Percentiles rank a stretch among this genome's conserved stretches.
Conservation (phyloP, 768 basidiomycete species). For the Serendipita sp. region DNA sequence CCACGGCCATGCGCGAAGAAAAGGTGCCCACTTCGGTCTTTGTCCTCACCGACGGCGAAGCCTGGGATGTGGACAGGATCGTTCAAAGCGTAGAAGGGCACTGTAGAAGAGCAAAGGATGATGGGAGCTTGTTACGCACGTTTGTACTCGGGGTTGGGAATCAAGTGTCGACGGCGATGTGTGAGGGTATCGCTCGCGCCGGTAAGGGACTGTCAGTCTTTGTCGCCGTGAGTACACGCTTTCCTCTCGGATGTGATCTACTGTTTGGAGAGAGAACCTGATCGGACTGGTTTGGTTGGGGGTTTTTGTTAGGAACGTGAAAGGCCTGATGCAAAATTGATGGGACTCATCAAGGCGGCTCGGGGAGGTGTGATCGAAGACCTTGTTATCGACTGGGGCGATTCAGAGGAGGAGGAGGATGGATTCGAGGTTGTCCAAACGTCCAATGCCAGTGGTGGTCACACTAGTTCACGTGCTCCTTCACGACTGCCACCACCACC, state of each 20-base stretch:
- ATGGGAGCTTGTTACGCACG: constrained; percentile 22
- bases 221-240: background rate
- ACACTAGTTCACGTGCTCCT: background rate
- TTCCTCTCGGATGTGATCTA: background rate
- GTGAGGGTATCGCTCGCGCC: too few species aligned
- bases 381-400: constrained; percentile 8
- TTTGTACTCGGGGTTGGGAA: constrained; percentile 45
- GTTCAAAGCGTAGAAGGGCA: background rate
- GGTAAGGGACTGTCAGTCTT: background rate
- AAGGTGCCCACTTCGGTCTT: background rate
- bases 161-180: too few species aligned
- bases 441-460: background rate
- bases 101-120: background rate
- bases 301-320: constrained; percentile 11
- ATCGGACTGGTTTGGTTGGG: too few species aligned
- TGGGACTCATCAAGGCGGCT: constrained; percentile 8
- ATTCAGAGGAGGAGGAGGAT: background rate
- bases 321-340: too few species aligned
- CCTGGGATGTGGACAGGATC: background rate
- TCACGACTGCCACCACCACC: too few species aligned
- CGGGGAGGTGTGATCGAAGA: constrained; percentile 6
- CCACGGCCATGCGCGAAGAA: background rate
- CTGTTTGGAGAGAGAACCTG: too few species aligned
- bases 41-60: too few species aligned
- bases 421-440: constrained; percentile 3